phyloP scores from a whole-genome alignment of 148 eudicot genomes.

The Spergularia marina region DNA sequence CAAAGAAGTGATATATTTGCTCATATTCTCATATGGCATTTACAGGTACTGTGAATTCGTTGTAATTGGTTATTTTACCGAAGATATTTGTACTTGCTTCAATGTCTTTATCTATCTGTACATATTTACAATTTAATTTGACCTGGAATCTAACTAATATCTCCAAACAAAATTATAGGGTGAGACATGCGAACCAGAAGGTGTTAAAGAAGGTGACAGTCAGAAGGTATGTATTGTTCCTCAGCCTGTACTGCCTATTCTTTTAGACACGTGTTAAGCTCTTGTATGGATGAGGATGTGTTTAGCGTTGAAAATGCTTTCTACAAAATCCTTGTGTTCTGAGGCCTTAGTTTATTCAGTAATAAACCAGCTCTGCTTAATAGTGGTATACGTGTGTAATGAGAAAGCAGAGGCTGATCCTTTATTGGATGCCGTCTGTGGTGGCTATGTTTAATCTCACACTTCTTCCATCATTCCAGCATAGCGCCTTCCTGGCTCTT shows the following conservation, averaged over 20 bases:
- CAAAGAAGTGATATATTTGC: constrained; percentile 94
- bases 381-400: not conserved
- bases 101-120: not conserved
- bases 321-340: not conserved
- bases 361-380: not conserved
- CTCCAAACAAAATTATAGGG: constrained; percentile 53
- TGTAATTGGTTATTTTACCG: not conserved
- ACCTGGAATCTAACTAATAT: constrained; percentile 22
- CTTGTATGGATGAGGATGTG: not conserved
- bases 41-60: constrained; percentile 58
- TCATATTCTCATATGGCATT: constrained; percentile 93
- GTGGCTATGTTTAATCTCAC: not conserved
- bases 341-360: not conserved
- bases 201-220: constrained; percentile 57
- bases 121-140: constrained; percentile 3
- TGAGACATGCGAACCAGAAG: constrained; percentile 71
- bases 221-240: constrained; percentile 49
- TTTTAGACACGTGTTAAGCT: not conserved
- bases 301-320: not conserved
- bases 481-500: constrained; percentile 55
- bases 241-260: constrained; percentile 1
- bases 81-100: not conserved
- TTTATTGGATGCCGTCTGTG: not conserved
- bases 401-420: not conserved
- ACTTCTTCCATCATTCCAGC: constrained; percentile 44